phyloP scores from a whole-genome alignment of 2,329 filamentous ascomycete genomes.

The Alternaria alternata region DNA sequence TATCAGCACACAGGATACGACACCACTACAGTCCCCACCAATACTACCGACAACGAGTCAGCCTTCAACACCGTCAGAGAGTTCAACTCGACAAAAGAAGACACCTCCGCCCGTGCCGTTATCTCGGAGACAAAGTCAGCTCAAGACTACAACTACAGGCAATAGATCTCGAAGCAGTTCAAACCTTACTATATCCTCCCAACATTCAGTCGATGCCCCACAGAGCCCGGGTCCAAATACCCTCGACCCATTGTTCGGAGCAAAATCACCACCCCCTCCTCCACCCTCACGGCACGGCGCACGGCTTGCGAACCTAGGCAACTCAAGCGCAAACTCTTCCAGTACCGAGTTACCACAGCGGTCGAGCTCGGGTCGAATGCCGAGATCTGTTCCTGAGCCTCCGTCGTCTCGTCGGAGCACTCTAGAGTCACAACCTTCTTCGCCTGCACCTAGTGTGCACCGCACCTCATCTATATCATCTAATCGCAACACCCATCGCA shows the following conservation, averaged over 20 bases:
- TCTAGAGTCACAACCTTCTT: conserved; percentile 34
- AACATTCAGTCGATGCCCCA: conserved; percentile 41
- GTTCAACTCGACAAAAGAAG: conserved; percentile 37
- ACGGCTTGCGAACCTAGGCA: conserved; percentile 30
- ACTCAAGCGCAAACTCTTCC: conserved; percentile 41
- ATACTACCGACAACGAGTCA: conserved; percentile 22
- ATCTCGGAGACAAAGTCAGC: conserved; percentile 47
- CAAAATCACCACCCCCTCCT: conserved; percentile 45
- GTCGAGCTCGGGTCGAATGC: conserved; percentile 28
- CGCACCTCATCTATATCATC: conserved; percentile 43
- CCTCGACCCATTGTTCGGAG: conserved; percentile 27
- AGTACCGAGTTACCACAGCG: conserved; percentile 39
- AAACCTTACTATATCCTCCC: conserved; percentile 46
- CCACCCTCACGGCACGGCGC: conserved; percentile 46
- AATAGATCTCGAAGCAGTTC: conserved; percentile 49
- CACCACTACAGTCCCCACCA: conserved; percentile 23
- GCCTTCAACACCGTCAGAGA: conserved; percentile 31
- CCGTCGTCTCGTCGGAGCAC: conserved; percentile 37
- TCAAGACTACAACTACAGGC: conserved; percentile 36
- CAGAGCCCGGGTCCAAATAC: conserved; percentile 24
- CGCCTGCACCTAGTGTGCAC: conserved; percentile 25
- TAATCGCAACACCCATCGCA: conserved; percentile 31
- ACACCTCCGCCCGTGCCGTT: conserved; percentile 47
- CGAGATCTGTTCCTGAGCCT: conserved; percentile 29
- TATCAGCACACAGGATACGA: conserved; percentile 33